A percentile compares a stretch with the other conserved stretches of the same genome.
These are phyloP conservation scores for Aspergillus sp. DNA, from an alignment of 2,329 filamentous ascomycete species.

Conservation along the genomic window DNA sequence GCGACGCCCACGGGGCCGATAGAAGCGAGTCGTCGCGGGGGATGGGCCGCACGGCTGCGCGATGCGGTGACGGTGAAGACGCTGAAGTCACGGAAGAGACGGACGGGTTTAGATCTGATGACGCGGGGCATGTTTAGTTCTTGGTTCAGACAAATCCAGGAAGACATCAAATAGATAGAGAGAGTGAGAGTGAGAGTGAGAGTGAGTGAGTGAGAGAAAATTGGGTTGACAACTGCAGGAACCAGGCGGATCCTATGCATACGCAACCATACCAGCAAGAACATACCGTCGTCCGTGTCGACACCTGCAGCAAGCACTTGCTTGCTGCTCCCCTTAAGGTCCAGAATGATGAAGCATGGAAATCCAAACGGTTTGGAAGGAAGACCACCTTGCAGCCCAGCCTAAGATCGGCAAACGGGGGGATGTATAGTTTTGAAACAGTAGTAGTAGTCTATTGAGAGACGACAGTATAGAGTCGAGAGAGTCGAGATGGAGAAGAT, in stretches of 20 bases:
- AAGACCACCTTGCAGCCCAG: conserved; percentile 21
- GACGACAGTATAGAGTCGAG: conserved; percentile 1
- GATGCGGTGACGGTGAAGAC: conserved; percentile 24
- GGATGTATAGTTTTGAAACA: background rate
- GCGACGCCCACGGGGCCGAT: conserved; percentile 24
- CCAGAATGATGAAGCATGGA: conserved; percentile 41
- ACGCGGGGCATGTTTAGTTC: conserved; percentile 5
- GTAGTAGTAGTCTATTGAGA: background rate
- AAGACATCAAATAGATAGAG: conserved; percentile 1
- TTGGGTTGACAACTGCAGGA: background rate
- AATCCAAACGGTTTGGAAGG: conserved; percentile 24
- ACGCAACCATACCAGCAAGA: background rate
- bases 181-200: conserved; percentile 4
- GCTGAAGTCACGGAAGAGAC: conserved; percentile 33
- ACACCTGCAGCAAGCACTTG: conserved; percentile 41
- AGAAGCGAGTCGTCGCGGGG: conserved; percentile 23
- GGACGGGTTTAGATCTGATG: conserved; percentile 30
- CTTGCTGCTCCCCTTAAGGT: conserved; percentile 39
- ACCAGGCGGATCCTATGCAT: too few species aligned
- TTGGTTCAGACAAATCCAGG: conserved; percentile 3
- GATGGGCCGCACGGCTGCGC: conserved; percentile 18
- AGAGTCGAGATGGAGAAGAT: conserved; percentile 6
- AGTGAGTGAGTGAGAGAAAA: conserved; percentile 6
- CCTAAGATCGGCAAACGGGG: conserved; percentile 15
- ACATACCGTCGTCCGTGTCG: conserved; percentile 36